A percentile compares a stretch with the other conserved stretches of the same genome.
Conservation (phyloP, 73 alveolate species). For the Paramecium octaurelia region DNA sequence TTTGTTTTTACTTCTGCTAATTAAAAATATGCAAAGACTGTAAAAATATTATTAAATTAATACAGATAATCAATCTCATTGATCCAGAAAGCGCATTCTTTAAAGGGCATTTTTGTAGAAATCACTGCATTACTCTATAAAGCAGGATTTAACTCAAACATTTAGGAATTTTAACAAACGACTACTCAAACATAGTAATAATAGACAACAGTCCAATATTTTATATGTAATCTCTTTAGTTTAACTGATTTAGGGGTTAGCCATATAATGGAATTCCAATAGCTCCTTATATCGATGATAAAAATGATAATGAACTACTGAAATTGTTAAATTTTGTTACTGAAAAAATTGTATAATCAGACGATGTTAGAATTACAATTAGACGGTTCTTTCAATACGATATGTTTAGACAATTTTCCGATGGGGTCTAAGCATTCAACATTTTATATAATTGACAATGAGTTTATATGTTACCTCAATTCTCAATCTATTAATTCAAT, state of each 20-base stretch:
- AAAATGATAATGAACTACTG: not conserved
- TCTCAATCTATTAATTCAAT: not conserved
- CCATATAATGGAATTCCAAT: conserved; percentile 8
- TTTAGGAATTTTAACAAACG: not conserved
- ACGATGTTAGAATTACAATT: not conserved
- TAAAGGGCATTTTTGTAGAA: not conserved
- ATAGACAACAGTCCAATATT: not conserved
- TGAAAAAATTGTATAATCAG: not conserved
- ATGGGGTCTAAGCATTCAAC: not conserved
- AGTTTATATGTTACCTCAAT: not conserved
- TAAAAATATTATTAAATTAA: not conserved
- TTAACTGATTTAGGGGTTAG: not conserved
- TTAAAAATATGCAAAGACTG: conserved; percentile 1
- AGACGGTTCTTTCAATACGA: not conserved
- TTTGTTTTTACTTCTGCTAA: not conserved
- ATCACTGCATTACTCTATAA: not conserved
- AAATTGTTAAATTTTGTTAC: not conserved
- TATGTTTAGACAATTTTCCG: not conserved
- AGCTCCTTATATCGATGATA: not conserved
- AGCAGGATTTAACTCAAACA: not conserved
- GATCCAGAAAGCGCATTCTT: not conserved
- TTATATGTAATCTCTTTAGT: not conserved
- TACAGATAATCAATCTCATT: not conserved
- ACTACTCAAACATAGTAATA: not conserved
- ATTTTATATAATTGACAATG: not conserved